Base-by-base conservation (phyloP, 306 rosid genomes). In the Rubus parviflorus region DNA sequence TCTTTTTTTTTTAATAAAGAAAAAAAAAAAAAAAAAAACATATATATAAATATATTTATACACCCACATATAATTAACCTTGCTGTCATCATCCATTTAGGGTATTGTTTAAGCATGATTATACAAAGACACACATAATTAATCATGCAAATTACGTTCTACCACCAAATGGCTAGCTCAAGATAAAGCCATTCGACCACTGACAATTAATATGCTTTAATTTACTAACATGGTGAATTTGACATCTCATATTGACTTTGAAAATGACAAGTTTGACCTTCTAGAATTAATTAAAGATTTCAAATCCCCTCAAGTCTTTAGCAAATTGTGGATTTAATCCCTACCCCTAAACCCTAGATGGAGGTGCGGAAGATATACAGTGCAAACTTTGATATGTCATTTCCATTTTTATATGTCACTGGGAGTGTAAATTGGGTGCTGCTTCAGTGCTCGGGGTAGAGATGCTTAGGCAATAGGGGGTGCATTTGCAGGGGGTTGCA, bases 21-120 rank as follows among this genome's bases (percentile, higher is more conserved):
- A 30, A 30, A 2, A 1, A 30, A 30, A 30, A 30, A 30, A 30
- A 30, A 30, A 30, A 30, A 1, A 30, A 1, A 30, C 35, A 30
- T 30, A 30, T 30, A 30, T 30, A 30, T 30, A 30, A 30, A 30
- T 30, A 30, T 30, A 30, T 30, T 25, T 25, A 1, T 30, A 30
- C 35, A 30, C 35, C 1, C 35, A 30, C 2, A 0, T 30, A 30
- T 30, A 30, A 30, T 30, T 30, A 30, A 30, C 35, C 35, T 30
- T 30, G 35, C 35, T 30, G 35, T 30, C 73, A 53, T 71, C 60
- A 42, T 81, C 77, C 57, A 35, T 40, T 42, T 68, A 68, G 52
- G 47, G 57, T 42, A 15, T 22, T 3, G 68, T 51, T 38, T 25
- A 58, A 52, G 72, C 73, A 77, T 77, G 71, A 17, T 58, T 46